Conservation (phyloP, 2,329 filamentous ascomycete species). For the Claviceps lovelessii region DNA sequence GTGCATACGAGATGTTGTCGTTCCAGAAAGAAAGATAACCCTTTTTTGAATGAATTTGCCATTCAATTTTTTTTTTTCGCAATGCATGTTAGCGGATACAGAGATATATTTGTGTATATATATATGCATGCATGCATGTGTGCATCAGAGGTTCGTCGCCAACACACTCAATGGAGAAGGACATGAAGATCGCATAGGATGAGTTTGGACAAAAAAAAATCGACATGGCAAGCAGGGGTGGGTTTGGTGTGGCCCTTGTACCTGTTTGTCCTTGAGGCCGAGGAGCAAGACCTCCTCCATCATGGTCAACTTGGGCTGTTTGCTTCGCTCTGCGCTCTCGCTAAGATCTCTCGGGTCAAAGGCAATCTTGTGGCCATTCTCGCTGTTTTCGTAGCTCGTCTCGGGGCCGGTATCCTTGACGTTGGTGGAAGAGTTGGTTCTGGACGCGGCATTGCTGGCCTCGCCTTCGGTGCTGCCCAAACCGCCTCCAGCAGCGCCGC, state of each 20-base stretch:
- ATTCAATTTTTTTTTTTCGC: neutral
- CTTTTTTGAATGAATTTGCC: slow-evolving; percentile 28
- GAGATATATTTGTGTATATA: neutral
- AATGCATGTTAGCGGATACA: slow-evolving; percentile 3
- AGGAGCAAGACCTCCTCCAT: slow-evolving; percentile 97
- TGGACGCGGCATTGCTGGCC: slow-evolving; percentile 39
- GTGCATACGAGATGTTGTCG: slow-evolving; percentile 97
- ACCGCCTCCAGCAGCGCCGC: slow-evolving; percentile 53
- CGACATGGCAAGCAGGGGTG: neutral
- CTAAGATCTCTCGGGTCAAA: slow-evolving; percentile 95
- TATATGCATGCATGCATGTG: neutral
- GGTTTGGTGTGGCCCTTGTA: slow-evolving; percentile 27
- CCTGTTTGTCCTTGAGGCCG: slow-evolving; percentile 97
- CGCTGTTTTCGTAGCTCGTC: slow-evolving; percentile 80
- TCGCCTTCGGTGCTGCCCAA: slow-evolving; percentile 44
- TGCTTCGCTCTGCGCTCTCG: slow-evolving; percentile 89
- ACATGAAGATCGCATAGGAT: neutral
- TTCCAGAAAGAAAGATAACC: slow-evolving; percentile 99
- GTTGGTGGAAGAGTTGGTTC: slow-evolving; percentile 41
- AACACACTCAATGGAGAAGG: neutral
- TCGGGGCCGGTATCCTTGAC: slow-evolving; percentile 43
- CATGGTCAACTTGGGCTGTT: slow-evolving; percentile 93
- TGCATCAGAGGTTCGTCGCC: neutral
- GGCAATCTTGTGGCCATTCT: slow-evolving; percentile 97
- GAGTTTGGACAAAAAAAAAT: neutral